Base-by-base conservation (phyloP, 2,329 filamentous ascomycete genomes). In the Fusarium piperis region DNA sequence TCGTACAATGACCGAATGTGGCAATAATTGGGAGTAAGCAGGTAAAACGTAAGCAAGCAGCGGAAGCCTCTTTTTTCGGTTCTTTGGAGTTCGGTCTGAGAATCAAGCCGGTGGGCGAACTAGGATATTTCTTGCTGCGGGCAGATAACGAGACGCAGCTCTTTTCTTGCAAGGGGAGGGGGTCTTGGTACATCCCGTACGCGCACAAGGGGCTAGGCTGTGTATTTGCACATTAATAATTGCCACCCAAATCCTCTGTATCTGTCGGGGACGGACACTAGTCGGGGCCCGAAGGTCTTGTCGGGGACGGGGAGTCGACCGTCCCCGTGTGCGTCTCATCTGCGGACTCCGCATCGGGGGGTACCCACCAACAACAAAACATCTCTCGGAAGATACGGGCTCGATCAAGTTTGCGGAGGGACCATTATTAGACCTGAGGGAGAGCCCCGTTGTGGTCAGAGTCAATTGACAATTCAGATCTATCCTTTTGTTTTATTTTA, bases 251-350 rank as follows among this genome's bases (percentile, higher is more conserved):
- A 48, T n/a, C n/a, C n/a, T n/a, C 16, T 28, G 7, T 28, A 8
- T 33, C 4, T 32, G 20, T 28, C n/a, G 61, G 48, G 12, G 32
- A 65, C 70, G 70, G 70, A 41, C 59, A 59, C 38, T 58, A 26
- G 52, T 16, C 23, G 59, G 26, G 28, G 48, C 60, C 70, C 70
- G 67, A 69, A 62, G 33, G 30, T 28, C 56, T 33, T 56, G 36
- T 48, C 69, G 69, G 69, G 48, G 62, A 64, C 70, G 69, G 70
- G 67, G 36, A 67, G 48, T 72, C 48, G 58, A 67, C 59, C 58
- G 65, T 46, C 46, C 56, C 70, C 70, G 70, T 72, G 48, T 26
- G 23, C 38, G 13, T 26, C 20, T 46, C 6, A 18, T 16, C 48
- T 46, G 61, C 46, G 6, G 48, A 16, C 12, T 62, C 69, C 39